Base-by-base conservation (phyloP, 2,329 filamentous ascomycete genomes). In the Chaetothyriales sp. region DNA sequence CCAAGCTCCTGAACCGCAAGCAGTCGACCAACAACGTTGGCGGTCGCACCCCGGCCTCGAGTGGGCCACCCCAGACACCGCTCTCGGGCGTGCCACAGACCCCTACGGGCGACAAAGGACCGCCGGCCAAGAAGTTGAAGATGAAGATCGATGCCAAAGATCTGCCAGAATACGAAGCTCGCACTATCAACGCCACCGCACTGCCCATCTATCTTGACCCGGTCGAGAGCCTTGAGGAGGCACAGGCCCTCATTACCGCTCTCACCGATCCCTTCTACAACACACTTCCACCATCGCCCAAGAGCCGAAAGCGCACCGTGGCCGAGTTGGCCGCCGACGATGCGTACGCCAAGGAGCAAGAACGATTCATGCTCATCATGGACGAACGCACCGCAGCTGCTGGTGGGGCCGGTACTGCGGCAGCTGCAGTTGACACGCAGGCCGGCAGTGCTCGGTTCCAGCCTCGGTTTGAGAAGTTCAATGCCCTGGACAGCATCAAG, bases 311-410 rank as follows among this genome's bases (percentile, higher is more conserved):
- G 73, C 81, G 90, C 55, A 98, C 92, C 0, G 83, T 93, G 18
- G 92, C 92, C 7, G 90, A 98, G 64, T 80, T 96, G 71, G 92
- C 87, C 7, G 90, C 90, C 6, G 92, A 98, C 62, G 89, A 98
- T 68, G 90, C 92, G 1, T 76, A 87, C 53, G 87, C 88, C 0
- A 90, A 89, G 19, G 86, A 88, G 53, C 81, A 87, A 57, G 89
- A 98, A 67, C 79, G 87, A 46, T 93, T 87, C 59, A 92, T 98
- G 87, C 81, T 96, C 48, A 82, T 86, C 19, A 80, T 89, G 68
- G 92, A 98, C 62, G 90, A 95, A 60, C 78, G 87, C 5, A 75
- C 88, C 53, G 72, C 73, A 12, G 76, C 79, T 53, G 74, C 76
- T 51, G 58, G 58, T 49, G 74, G 74, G 2, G 68, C 73, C 10